Base-by-base conservation (phyloP, 108 stramenopile genomes). In the Nitzschia inconspicua region DNA sequence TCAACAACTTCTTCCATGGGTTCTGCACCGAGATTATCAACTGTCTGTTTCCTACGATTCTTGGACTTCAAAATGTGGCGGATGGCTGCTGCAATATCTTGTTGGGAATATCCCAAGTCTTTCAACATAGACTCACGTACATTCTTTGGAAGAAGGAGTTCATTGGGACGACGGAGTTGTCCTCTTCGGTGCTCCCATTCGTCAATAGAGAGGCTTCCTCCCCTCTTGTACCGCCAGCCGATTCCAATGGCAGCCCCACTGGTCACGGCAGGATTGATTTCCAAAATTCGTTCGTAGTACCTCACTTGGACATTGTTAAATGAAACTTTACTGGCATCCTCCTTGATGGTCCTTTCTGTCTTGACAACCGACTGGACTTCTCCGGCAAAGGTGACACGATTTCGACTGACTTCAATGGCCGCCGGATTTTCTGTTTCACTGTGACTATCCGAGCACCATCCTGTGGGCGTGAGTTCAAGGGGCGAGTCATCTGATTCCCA, bases 191-290 rank as follows among this genome's bases (percentile, higher is more conserved):
- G 31, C 53, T 68, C 67, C 49, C 52, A 68, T 0, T 49, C 29
- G 28, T 68, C 67, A 27, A 68, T 34, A 0, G 20, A 20, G 7
- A 59, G 18, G 0, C 49, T 30, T 1, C 47, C 57, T 26, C 52
- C 67, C 0, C 50, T 37, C 25, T 58, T 51, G 41, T 68, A 68
- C 20, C 20, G 50, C 67, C 67, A 68, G 25, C 67, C 67, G 31
- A 68, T 49, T 1, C 57, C 57, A 37, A 66, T 32, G 16, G 54
- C 44, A 5, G 54, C 24, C 1, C 65, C 65, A 25, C 44, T 56
- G 9, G 30, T 28, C 8, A 66, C 65, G 13, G 65, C 31, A n/a
- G 85, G 85, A 58, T 86, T 83, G 31, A 83, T 82, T 10, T 75
- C 65, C 13, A 72, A 34, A 31, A 58, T 65, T 2, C 73, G 68